Conservation (phyloP, 2,329 filamentous ascomycete genomes). For the Xylogone sp. region DNA sequence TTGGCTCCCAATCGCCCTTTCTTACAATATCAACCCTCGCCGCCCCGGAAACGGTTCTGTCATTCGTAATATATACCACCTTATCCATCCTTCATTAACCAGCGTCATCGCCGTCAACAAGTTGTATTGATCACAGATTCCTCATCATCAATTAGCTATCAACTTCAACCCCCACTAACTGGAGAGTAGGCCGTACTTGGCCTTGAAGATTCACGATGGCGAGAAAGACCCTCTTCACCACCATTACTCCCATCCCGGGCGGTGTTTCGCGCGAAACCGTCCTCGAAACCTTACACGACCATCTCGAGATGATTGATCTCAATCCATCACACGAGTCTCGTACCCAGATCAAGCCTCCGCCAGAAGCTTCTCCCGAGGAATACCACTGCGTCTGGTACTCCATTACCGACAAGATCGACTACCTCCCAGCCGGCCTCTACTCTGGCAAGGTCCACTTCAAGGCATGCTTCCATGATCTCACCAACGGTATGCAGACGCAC, state of each 20-base stretch:
- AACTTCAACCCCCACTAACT: neutral
- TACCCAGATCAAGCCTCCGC: slow-evolving; percentile 61
- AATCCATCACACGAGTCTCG: slow-evolving; percentile 77
- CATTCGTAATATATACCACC: no score
- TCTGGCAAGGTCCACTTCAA: slow-evolving; percentile 71
- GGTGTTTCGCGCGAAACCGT: slow-evolving; percentile 66
- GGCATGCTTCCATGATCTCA: slow-evolving; percentile 72
- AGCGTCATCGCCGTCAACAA: no score
- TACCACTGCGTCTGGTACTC: slow-evolving; percentile 71
- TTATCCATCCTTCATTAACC: no score
- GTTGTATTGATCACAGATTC: no score
- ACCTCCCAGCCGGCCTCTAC: slow-evolving; percentile 60
- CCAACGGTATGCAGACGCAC: slow-evolving; percentile 73
- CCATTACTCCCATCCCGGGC: slow-evolving; percentile 70
- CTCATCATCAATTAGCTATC: no score
- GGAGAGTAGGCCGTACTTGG: neutral
- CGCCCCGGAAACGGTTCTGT: no score
- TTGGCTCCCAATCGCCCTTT: no score
- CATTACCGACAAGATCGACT: slow-evolving; percentile 72
- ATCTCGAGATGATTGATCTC: slow-evolving; percentile 78
- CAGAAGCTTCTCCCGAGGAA: slow-evolving; percentile 68
- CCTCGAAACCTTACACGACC: slow-evolving; percentile 71
- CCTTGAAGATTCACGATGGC: slow-evolving; percentile 47
- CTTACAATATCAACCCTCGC: no score
- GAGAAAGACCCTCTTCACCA: slow-evolving; percentile 68